Evolutionary conservation across 495 filamentous ascomycete genomes (phyloP).

Genomic region (Penicillium turbatum): DNA sequence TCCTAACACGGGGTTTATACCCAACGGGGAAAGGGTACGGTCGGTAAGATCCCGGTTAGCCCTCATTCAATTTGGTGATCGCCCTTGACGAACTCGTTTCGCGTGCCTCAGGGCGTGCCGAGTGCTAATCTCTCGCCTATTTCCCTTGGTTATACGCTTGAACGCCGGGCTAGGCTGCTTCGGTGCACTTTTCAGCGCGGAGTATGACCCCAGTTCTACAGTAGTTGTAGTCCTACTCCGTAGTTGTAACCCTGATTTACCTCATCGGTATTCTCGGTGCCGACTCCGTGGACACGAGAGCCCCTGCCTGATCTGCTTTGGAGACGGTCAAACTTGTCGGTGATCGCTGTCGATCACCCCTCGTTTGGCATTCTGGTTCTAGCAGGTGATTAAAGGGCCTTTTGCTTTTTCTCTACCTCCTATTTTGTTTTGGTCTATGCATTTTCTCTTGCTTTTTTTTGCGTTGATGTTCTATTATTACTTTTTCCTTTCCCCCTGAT

Average conservation of each 20-base stretch:
- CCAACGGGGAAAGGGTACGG: background rate
- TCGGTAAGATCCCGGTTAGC: slow-evolving; percentile 18
- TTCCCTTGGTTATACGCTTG: background rate
- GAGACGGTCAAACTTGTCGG: background rate
- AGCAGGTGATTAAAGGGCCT: slow-evolving; percentile 5
- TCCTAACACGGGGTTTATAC: slow-evolving; percentile 23
- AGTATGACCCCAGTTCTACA: no score
- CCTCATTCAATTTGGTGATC: slow-evolving; percentile 1
- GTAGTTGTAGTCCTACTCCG: background rate
- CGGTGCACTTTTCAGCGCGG: background rate
- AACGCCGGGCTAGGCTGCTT: background rate
- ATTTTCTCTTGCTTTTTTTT: background rate
- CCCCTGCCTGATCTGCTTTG: background rate
- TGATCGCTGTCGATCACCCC: slow-evolving; percentile 9
- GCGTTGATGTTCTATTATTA: background rate
- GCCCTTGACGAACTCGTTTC: slow-evolving; percentile 30
- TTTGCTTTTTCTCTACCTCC: background rate
- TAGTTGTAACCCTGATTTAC: background rate
- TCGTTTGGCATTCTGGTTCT: background rate
- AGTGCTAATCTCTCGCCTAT: background rate
- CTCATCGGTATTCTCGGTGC: background rate
- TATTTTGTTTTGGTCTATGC: background rate
- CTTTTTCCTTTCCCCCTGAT: slow-evolving; percentile 2
- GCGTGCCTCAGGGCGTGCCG: slow-evolving; percentile 5
- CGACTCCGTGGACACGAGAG: background rate